phyloP scores from a whole-genome alignment of 257 asterid species.

The Thymus mandschuricus region DNA sequence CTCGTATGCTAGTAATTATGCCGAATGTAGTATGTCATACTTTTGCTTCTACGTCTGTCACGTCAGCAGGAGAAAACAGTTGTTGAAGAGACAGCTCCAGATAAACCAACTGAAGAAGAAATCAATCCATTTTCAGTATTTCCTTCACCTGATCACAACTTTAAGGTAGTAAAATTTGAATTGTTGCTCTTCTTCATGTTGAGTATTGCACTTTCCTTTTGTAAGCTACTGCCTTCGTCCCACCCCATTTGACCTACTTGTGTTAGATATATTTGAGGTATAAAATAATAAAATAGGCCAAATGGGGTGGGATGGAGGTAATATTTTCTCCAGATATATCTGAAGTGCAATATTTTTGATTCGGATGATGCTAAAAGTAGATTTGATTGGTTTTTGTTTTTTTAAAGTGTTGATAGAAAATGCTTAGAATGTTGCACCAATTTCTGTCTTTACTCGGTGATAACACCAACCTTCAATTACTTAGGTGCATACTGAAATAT shows the following conservation, averaged over 20 bases:
- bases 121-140: conserved; percentile 75
- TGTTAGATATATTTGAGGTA: no score
- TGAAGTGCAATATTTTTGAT: no score
- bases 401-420: conserved; percentile 1
- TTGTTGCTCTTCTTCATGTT: background rate
- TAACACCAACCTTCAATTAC: background rate
- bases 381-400: conserved; percentile 5
- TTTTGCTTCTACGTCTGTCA: conserved; percentile 16
- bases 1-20: background rate
- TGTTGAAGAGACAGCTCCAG: conserved; percentile 57
- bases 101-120: conserved; percentile 81
- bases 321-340: no score
- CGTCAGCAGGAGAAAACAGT: conserved; percentile 57
- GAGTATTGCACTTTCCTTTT: conserved; percentile 11
- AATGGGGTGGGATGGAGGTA: no score
- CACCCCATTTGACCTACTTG: no score
- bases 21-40: conserved; percentile 11
- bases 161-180: conserved; percentile 52
- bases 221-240: background rate
- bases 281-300: no score
- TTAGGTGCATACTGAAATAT: conserved; percentile 89
- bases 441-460: background rate
- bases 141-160: conserved; percentile 84
- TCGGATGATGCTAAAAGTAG: background rate
- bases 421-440: background rate